Conservation (phyloP, 148 eudicot species). For the Rhododendron griersonianum region DNA sequence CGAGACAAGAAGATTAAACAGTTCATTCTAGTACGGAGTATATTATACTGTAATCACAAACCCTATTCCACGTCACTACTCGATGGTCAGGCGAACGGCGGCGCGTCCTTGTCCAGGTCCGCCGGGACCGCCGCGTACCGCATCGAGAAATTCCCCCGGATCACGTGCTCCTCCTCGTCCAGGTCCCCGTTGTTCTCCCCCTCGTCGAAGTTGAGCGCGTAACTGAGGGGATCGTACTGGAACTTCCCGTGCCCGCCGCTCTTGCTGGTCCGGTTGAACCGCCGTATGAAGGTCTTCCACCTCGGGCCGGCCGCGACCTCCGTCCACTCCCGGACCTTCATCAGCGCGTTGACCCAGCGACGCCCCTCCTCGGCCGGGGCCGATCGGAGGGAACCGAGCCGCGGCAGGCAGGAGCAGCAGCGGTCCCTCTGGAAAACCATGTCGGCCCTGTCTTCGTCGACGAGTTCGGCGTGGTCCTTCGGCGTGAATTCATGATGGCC, state of each 20-base stretch:
- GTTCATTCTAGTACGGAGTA: background rate
- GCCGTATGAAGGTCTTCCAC: slow-evolving; percentile 85
- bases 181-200: slow-evolving; percentile 36
- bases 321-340: slow-evolving; percentile 75
- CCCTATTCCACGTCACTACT: background rate
- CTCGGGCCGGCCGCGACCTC: slow-evolving; percentile 71
- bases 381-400: slow-evolving; percentile 2
- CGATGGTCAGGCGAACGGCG: background rate
- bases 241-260: slow-evolving; percentile 31
- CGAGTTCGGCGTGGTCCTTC: background rate
- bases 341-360: slow-evolving; percentile 50
- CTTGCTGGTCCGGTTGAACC: slow-evolving; percentile 35
- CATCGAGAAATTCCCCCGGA: slow-evolving; percentile 27
- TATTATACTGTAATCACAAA: background rate
- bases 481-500: background rate
- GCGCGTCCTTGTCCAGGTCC: slow-evolving; percentile 25
- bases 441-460: background rate
- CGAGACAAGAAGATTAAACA: background rate
- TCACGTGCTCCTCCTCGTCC: slow-evolving; percentile 30
- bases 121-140: slow-evolving; percentile 26
- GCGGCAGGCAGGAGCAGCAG: slow-evolving; percentile 23
- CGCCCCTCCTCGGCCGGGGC: slow-evolving; percentile 9
- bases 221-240: slow-evolving; percentile 71
- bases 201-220: slow-evolving; percentile 75
- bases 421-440: slow-evolving; percentile 4